Evolutionary conservation across 2,329 filamentous ascomycete species (phyloP), one percentile per base, ranked within the genome.

Genomic region (Pseudogymnoascus sp.): DNA sequence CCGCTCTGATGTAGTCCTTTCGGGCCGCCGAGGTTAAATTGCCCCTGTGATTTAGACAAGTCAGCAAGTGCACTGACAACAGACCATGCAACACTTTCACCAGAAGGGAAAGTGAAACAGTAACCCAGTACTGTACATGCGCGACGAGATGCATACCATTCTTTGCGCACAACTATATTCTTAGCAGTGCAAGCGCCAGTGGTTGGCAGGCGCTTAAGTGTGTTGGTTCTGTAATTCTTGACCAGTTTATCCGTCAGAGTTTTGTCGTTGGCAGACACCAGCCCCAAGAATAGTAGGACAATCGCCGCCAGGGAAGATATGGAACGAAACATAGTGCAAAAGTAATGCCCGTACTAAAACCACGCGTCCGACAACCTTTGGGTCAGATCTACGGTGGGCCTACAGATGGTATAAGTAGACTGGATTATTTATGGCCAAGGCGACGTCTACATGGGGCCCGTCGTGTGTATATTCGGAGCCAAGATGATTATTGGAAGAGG

Each of bases 1-100:
- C 68, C 14, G 70, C 70, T 57, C 67, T 47, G 41, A 47, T 47
- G 41, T 47, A 47, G 41, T 28, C 41, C 22, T 25, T 12, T 47
- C 41, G 41, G 41, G 22, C 41, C 22, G 14, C 41, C 22, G 41
- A 25, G 14, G 22, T 28, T 22, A 47, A 16, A 14, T 47, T 47
- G 12, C 41, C 41, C 41, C 41, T 47, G 41, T 12, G 22, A 28
- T 8, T 28, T 11, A 28, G 41, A 16, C 12, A 16, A 47, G 41
- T 47, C 14, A 47, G 22, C 16, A 16, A 16, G 12, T 16, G 22
- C 11, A 14, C 9, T 39, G 14, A 18, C 18, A 2, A 4, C 5
- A 25, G 22, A 25, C 6, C 18, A 25, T 43, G 39, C 20, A 43
- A n/a, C 14, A 6, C 20, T 43, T 25, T 43, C 12, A 7, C 22